Evolutionary conservation across 768 basidiomycete species (phyloP).

Genomic region (Amanita rimosa): DNA sequence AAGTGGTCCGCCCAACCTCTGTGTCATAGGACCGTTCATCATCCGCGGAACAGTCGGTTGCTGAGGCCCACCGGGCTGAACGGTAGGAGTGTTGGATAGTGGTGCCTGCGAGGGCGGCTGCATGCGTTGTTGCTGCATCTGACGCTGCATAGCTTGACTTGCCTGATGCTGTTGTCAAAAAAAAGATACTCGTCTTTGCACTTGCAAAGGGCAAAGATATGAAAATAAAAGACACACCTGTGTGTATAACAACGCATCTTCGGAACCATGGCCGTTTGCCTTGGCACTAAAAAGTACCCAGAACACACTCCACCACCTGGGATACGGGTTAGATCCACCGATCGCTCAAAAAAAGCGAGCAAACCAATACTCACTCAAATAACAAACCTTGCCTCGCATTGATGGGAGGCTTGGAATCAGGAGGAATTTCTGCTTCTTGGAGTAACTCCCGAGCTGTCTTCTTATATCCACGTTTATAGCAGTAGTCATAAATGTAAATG

Average conservation of each 20-base stretch:
- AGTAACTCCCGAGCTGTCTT: conserved; percentile 64
- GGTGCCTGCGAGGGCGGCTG: conserved; percentile 4
- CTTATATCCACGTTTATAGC: conserved; percentile 64
- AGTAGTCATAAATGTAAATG: conserved; percentile 84
- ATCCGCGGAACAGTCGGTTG: conserved; percentile 9
- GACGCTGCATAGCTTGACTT: conserved; percentile 21
- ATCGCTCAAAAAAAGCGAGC: conserved; percentile 1
- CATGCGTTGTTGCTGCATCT: conserved; percentile 11
- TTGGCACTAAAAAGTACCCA: conserved; percentile 81
- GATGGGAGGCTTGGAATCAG: conserved; percentile 62
- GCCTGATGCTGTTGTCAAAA: conserved; percentile 14
- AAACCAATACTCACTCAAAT: conserved; percentile 50
- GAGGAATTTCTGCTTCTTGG: conserved; percentile 52
- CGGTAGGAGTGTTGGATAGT: neutral
- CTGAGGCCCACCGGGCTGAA: conserved; percentile 5
- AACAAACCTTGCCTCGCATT: conserved; percentile 75
- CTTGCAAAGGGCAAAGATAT: conserved; percentile 10
- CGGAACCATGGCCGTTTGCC: conserved; percentile 51
- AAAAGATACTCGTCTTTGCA: conserved; percentile 9
- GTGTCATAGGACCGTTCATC: conserved; percentile 13
- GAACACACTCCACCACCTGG: conserved; percentile 84
- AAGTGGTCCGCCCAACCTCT: conserved; percentile 9
- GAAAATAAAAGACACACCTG: conserved; percentile 34
- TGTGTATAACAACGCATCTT: conserved; percentile 62
- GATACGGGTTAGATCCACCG: conserved; percentile 2